These are phyloP conservation scores for Saprolegnia diclina DNA, from an alignment of 352 stramenopile genomes.

Conservation along the genomic window DNA sequence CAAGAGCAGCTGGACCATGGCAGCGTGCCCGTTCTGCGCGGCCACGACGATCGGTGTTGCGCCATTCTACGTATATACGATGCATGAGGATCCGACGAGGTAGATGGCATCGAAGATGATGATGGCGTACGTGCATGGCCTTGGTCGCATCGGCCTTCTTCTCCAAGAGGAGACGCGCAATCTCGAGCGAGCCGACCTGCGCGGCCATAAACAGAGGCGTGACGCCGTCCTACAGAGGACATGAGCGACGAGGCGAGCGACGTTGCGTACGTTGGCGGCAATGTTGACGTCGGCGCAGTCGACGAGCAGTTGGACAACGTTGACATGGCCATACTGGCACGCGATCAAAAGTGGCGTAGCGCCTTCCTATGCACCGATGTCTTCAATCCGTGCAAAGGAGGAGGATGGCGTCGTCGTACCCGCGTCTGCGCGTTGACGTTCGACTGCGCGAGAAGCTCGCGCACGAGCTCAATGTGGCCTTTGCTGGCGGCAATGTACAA, in stretches of 20 bases:
- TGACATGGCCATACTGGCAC: background rate
- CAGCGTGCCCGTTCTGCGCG: slow-evolving; percentile 3
- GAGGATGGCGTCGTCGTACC: too few relatives aligned
- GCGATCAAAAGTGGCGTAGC: slow-evolving; percentile 11
- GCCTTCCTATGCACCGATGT: slow-evolving; percentile 3
- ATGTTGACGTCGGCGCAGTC: slow-evolving; percentile 11
- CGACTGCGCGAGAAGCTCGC: background rate
- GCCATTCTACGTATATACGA: background rate
- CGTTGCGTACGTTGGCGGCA: background rate
- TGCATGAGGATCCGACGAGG: background rate
- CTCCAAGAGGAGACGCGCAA: background rate
- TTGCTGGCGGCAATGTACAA: slow-evolving; percentile 16
- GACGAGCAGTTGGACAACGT: slow-evolving; percentile 20
- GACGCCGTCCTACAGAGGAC: background rate
- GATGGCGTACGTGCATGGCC: background rate
- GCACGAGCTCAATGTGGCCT: background rate
- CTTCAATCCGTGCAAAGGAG: too few relatives aligned
- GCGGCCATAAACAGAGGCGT: slow-evolving; percentile 6
- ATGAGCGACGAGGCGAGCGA: background rate
- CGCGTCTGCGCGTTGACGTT: slow-evolving; percentile 3
- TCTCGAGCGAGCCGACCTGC: background rate
- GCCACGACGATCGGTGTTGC: slow-evolving; percentile 1
- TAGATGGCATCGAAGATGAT: background rate
- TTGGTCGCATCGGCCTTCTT: background rate
- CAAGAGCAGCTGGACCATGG: slow-evolving; percentile 14